Percentiles rank a stretch among this genome's conserved stretches.
Evolutionary conservation across 2,329 filamentous ascomycete species (phyloP).

Genomic region (Epichloe brachyelytri): DNA sequence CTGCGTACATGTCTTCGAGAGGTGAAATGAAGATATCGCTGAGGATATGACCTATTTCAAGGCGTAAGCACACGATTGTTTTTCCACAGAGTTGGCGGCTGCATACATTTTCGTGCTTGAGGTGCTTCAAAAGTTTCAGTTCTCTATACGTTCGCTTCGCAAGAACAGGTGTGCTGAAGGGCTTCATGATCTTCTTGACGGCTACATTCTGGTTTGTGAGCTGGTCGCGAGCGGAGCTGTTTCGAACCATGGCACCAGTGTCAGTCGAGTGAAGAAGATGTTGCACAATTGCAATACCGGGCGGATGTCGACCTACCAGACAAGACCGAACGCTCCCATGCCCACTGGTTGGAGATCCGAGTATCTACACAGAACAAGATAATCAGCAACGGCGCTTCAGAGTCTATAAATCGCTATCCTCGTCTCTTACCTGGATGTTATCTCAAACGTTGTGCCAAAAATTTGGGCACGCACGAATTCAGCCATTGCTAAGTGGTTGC

Average conservation of each 20-base stretch:
- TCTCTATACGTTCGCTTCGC: constrained; percentile 97
- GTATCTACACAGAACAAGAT: constrained; percentile 46
- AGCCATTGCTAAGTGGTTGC: constrained; percentile 58
- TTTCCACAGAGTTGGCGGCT: background rate
- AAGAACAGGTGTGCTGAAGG: constrained; percentile 96
- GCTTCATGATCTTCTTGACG: constrained; percentile 99
- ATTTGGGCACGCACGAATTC: constrained; percentile 99
- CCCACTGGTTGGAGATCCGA: constrained; percentile 96
- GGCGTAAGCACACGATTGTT: constrained; percentile 1
- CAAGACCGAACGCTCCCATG: constrained; percentile 97
- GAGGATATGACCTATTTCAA: constrained; percentile 73
- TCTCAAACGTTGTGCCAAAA: constrained; percentile 98
- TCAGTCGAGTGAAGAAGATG: background rate
- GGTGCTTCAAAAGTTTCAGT: constrained; percentile 91
- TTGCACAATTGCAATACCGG: background rate
- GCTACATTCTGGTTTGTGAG: constrained; percentile 94
- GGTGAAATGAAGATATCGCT: constrained; percentile 99
- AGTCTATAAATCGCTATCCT: background rate
- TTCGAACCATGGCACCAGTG: background rate
- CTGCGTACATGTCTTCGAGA: constrained; percentile 84
- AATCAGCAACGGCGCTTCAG: background rate
- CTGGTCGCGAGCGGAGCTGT: constrained; percentile 90
- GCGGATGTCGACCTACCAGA: constrained; percentile 55
- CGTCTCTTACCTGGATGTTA: constrained; percentile 76
- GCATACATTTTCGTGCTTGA: constrained; percentile 86